Evolutionary conservation across 1,284 basidiomycete genomes (phyloP), one percentile per base, ranked within the genome.

Genomic region (Paramarasmius palmivorus): DNA sequence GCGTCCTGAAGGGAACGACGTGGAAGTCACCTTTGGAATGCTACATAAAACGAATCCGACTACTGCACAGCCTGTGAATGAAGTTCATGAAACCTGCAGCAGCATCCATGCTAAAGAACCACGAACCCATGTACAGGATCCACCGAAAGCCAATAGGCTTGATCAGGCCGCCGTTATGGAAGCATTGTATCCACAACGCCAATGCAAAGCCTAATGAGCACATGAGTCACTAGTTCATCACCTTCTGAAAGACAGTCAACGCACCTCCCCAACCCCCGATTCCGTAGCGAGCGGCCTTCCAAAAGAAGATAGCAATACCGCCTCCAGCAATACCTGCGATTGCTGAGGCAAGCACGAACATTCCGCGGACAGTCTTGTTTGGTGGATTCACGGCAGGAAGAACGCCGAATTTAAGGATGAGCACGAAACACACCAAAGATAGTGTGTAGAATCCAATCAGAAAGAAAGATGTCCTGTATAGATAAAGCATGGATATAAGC

Each of bases 371-470:
- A 2, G 88, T 89, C 54, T 77, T 78, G 42, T 69, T 83, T 1
- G 95, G 95, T 0, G 92, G 86, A 59, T 92, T 88, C 59, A 95
- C 77, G 20, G 92, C 88, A 4, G 85, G 82, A 38, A 92, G 70
- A 50, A 95, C 84, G 41, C 95, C 95, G 65, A 95, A 95, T 61
- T 90, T 88, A 67, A 95, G 78, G 64, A 98, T 93, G 65, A 98
- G 83, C 58, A 93, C 87, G 62, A 93, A 78, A 66, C 92, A 92
- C 65, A 92, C 85, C 57, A 97, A 82, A 12, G 93, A 83, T 48
- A 94, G 76, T 44, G 91, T 84, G 72, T 96, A 98, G 69, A 93
- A 94, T 42, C 94, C 92, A 59, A 91, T 88, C 63, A 96, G 78
- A 68, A 95, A 95, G 74, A 95, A 88, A 7, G 93, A 93, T n/a